Conservation (phyloP, 2,329 filamentous ascomycete species). For the Monosporascus sp. region DNA sequence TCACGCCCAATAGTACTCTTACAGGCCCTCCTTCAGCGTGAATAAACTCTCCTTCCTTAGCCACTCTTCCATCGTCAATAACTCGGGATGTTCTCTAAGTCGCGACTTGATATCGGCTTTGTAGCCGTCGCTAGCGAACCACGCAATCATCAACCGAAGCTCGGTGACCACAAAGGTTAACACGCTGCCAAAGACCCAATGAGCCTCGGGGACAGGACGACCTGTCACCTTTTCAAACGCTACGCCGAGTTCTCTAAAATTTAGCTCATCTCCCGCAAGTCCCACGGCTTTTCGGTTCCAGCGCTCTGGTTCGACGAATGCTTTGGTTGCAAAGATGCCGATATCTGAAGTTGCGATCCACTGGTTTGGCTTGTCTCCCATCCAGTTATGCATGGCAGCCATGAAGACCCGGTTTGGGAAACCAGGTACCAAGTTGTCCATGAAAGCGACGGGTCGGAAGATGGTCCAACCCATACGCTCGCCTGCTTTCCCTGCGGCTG, state of each 20-base stretch:
- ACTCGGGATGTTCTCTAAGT: slow-evolving; percentile 22
- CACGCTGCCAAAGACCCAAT: slow-evolving; percentile 24
- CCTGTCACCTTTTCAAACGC: slow-evolving; percentile 25
- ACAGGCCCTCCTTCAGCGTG: no score
- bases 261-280: slow-evolving; percentile 41
- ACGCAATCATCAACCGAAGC: slow-evolving; percentile 27
- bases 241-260: slow-evolving; percentile 22
- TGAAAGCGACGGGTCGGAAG: slow-evolving; percentile 56
- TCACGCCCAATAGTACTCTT: no score
- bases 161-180: slow-evolving; percentile 25
- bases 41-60: slow-evolving; percentile 22
- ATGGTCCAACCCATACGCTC: slow-evolving; percentile 53
- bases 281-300: slow-evolving; percentile 33
- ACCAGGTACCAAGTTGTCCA: slow-evolving; percentile 44
- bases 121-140: slow-evolving; percentile 30
- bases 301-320: slow-evolving; percentile 31
- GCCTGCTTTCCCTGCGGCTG: slow-evolving; percentile 26
- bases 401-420: slow-evolving; percentile 31
- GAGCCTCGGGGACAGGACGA: slow-evolving; percentile 18
- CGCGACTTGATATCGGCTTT: slow-evolving; percentile 24
- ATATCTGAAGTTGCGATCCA: slow-evolving; percentile 38
- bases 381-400: slow-evolving; percentile 25
- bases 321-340: slow-evolving; percentile 38
- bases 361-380: slow-evolving; percentile 31
- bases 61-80: slow-evolving; percentile 29